Evolutionary conservation across 805 yeast genomes (phyloP).

Genomic region (Myxozyma mucilagina): DNA sequence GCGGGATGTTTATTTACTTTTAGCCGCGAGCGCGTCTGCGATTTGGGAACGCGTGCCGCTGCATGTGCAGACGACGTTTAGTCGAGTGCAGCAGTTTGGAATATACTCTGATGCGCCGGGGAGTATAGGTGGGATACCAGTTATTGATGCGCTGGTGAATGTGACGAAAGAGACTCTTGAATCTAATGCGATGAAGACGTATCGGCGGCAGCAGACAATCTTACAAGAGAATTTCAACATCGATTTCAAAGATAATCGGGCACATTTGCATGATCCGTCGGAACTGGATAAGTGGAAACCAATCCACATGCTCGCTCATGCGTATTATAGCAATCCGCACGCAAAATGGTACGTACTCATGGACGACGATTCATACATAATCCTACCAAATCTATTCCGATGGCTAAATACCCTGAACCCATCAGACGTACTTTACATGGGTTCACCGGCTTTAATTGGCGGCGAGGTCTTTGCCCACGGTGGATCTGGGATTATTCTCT

Average conservation of each 20-base stretch:
- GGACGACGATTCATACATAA: conserved; percentile 41
- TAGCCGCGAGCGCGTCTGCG: conserved; percentile 41
- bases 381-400: conserved; percentile 36
- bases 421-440: conserved; percentile 38
- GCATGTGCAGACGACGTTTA: conserved; percentile 40
- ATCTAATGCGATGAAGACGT: conserved; percentile 31
- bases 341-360: conserved; percentile 42
- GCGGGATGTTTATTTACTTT: conserved; percentile 27
- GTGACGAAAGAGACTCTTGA: background rate
- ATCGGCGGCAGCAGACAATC: conserved; percentile 23
- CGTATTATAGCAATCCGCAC: conserved; percentile 35
- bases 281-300: conserved; percentile 43
- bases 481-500: conserved; percentile 41
- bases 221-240: conserved; percentile 3
- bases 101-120: conserved; percentile 41
- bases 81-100: conserved; percentile 35
- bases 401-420: conserved; percentile 35
- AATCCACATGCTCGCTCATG: conserved; percentile 41
- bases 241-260: background rate
- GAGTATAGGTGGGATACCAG: conserved; percentile 38
- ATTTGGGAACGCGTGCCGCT: conserved; percentile 42
- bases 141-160: conserved; percentile 38
- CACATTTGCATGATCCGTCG: conserved; percentile 38
- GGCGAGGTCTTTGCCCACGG: conserved; percentile 41
- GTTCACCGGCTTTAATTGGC: conserved; percentile 33